phyloP scores from a whole-genome alignment of 129 eudicot genomes.

The Mikania micrantha region DNA sequence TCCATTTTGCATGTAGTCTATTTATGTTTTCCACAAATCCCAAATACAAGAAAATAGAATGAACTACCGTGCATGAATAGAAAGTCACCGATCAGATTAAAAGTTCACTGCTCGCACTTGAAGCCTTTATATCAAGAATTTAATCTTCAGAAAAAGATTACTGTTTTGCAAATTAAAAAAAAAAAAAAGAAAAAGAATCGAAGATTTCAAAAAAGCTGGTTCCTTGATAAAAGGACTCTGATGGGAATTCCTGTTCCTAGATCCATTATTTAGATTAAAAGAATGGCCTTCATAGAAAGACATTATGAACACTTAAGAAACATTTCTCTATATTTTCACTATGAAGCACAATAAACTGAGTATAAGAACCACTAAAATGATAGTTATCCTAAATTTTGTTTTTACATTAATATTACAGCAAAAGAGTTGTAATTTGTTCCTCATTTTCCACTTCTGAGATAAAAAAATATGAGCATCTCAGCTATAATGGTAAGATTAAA shows the following conservation, averaged over 20 bases:
- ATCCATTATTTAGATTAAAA: neutral
- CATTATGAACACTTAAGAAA: neutral
- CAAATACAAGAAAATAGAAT: neutral
- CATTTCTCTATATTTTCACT: neutral
- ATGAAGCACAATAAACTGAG: neutral
- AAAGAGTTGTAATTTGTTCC: neutral
- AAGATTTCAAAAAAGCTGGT: neutral
- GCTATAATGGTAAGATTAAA: neutral
- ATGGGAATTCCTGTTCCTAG: neutral
- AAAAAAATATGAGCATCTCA: neutral
- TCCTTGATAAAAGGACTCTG: neutral
- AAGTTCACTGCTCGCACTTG: neutral
- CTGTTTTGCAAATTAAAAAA: neutral
- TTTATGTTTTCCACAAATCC: neutral
- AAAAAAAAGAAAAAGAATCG: too few species aligned
- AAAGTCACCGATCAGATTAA: neutral
- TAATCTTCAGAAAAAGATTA: neutral
- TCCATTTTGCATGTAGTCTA: neutral
- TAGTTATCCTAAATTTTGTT: neutral
- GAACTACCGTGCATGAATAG: neutral
- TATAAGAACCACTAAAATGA: neutral
- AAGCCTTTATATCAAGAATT: neutral
- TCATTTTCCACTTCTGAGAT: neutral
- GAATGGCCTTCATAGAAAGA: neutral
- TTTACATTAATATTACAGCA: neutral